Percentiles rank a stretch among this genome's conserved stretches.
Conservation (phyloP, 345 rosid genomes). For the Aethionema arabicum region DNA sequence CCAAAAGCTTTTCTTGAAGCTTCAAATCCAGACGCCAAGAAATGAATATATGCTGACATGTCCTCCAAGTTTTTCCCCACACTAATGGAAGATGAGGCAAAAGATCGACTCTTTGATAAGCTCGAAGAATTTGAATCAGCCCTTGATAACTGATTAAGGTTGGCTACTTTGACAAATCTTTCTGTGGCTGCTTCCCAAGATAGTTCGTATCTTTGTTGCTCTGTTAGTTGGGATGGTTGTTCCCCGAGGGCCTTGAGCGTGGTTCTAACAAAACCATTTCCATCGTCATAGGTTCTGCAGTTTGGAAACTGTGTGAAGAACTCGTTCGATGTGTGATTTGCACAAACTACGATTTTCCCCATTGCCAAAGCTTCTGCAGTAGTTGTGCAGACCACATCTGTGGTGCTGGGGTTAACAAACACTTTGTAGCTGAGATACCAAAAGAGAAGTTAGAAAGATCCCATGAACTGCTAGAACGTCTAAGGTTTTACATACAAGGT, state of each 20-base stretch:
- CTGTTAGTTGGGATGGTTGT: constrained; percentile 63
- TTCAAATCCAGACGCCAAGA: constrained; percentile 71
- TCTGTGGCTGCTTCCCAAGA: constrained; percentile 94
- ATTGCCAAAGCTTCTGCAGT: constrained; percentile 97
- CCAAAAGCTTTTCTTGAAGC: constrained; percentile 74
- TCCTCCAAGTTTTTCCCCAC: constrained; percentile 54
- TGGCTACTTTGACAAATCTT: constrained; percentile 61
- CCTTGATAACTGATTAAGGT: constrained; percentile 43
- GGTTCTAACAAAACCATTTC: constrained; percentile 55
- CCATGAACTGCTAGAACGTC: background rate
- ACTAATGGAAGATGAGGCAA: constrained; percentile 54
- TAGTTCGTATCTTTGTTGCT: constrained; percentile 62
- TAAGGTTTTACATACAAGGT: background rate
- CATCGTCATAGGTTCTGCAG: constrained; percentile 57
- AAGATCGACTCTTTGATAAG: constrained; percentile 32
- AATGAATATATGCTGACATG: constrained; percentile 71
- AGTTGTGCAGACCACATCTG: constrained; percentile 96
- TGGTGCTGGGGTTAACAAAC: constrained; percentile 96
- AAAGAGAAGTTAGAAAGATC: constrained; percentile 1
- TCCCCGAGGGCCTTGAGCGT: constrained; percentile 59
- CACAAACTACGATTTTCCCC: constrained; percentile 70
- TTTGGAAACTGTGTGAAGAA: constrained; percentile 82
- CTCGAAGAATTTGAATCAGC: constrained; percentile 11
- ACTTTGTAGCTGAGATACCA: constrained; percentile 68
- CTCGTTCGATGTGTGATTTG: constrained; percentile 50